phyloP scores from a whole-genome alignment of 2,329 filamentous ascomycete species.

The Penicillium brasilianum region DNA sequence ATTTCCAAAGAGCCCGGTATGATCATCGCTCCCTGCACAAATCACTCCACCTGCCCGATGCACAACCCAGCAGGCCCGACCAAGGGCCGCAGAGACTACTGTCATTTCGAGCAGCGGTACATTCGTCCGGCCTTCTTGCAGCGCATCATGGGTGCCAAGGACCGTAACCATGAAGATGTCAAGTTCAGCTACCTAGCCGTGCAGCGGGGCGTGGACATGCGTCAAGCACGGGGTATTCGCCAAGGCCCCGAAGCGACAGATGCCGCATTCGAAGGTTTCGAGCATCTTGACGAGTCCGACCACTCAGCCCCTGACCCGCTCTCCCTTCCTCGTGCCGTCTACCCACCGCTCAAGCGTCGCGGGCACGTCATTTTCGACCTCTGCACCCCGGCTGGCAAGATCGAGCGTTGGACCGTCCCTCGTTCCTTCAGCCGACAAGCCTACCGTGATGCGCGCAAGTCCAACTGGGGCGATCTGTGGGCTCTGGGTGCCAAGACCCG shows the following conservation, averaged over 20 bases:
- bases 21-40: constrained; percentile 76
- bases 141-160: constrained; percentile 67
- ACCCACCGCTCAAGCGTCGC: constrained; percentile 82
- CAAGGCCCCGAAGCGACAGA: constrained; percentile 65
- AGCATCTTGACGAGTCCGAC: constrained; percentile 46
- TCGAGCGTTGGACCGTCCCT: constrained; percentile 94
- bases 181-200: constrained; percentile 89
- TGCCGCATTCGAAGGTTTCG: constrained; percentile 75
- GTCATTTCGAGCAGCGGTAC: constrained; percentile 88
- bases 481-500: constrained; percentile 91
- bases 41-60: constrained; percentile 87
- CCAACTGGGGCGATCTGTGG: constrained; percentile 92
- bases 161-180: constrained; percentile 86
- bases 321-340: constrained; percentile 76
- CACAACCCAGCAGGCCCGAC: constrained; percentile 73
- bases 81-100: constrained; percentile 82
- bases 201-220: constrained; percentile 72
- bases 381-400: constrained; percentile 81
- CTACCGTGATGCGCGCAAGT: constrained; percentile 91
- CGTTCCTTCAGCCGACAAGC: constrained; percentile 78
- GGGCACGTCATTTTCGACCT: constrained; percentile 89
- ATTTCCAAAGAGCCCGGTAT: constrained; percentile 62
- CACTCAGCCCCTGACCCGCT: constrained; percentile 57
- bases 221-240: constrained; percentile 46
- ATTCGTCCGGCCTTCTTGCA: constrained; percentile 83